A percentile compares a stretch with the other conserved stretches of the same genome.
Evolutionary conservation across 2,329 filamentous ascomycete genomes (phyloP).

Genomic region (Penicillium sp.): DNA sequence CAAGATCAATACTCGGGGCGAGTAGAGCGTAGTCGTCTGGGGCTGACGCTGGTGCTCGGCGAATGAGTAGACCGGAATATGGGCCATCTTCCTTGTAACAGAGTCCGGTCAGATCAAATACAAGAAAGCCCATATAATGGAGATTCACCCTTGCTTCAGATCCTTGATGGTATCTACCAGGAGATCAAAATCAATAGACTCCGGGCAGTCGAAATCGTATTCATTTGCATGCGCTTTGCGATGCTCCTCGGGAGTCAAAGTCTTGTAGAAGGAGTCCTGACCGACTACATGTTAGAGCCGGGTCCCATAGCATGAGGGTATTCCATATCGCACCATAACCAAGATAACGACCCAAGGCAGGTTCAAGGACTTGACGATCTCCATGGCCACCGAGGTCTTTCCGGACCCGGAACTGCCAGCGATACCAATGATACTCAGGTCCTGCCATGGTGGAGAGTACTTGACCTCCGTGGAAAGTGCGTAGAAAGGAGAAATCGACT

Average conservation of each 20-base stretch:
- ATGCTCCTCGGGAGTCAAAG: slow-evolving; percentile 74
- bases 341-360: slow-evolving; percentile 97
- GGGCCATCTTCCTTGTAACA: slow-evolving; percentile 53
- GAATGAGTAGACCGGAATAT: slow-evolving; percentile 95
- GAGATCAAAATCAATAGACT: slow-evolving; percentile 91
- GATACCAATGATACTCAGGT: slow-evolving; percentile 94
- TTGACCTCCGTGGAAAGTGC: slow-evolving; percentile 53
- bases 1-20: slow-evolving; percentile 89
- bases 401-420: slow-evolving; percentile 93
- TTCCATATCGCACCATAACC: slow-evolving; percentile 69
- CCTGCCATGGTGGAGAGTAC: slow-evolving; percentile 93
- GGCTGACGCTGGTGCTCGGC: slow-evolving; percentile 78
- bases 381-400: slow-evolving; percentile 90
- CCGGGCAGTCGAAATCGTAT: slow-evolving; percentile 92
- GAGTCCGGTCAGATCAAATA: slow-evolving; percentile 2
- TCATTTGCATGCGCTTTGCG: slow-evolving; percentile 81
- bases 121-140: neutral
- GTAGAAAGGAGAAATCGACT: slow-evolving; percentile 39
- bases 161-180: slow-evolving; percentile 76
- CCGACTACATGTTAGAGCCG: slow-evolving; percentile 18
- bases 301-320: neutral
- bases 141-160: slow-evolving; percentile 84
- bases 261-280: slow-evolving; percentile 97
- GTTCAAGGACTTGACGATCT: slow-evolving; percentile 85
- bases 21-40: slow-evolving; percentile 86